Evolutionary conservation across 768 basidiomycete species (phyloP), one percentile per base, ranked within the genome.

Genomic region (Hydnum rufescens): DNA sequence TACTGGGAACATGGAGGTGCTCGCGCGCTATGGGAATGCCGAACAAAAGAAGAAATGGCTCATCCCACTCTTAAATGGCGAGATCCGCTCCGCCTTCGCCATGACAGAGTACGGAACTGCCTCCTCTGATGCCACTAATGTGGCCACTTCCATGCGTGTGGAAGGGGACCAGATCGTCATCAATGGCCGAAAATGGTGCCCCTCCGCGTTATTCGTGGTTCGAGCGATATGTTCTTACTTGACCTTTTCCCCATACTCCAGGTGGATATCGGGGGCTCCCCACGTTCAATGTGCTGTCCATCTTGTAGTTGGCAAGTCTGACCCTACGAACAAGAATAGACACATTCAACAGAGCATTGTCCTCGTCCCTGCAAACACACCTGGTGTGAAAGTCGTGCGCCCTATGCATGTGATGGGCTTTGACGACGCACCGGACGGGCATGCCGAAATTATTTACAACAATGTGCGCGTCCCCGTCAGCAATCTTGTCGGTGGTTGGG

Each of bases 1-100:
- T 65, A 97, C 93, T 16, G 93, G 92, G 1, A 96, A 96, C 64
- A 96, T 96, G 90, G 92, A 99, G 86, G 89, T 99, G 22, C 71
- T 99, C 55, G 95, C 95, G 30, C 76, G 83, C 53, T 99, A 92
- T 64, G 95, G 85, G n/a, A 82, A 78, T 28, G 75, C 78, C 1
- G 85, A 77, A 56, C 95, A 99, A 61, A 87, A 96, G 65, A 73
- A 82, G 67, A 77, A 80, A 63, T 99, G 89, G 84, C 74, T 99
- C 4, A 58, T 73, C 25, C 90, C 90, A 19, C 70, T 99, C 22
- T 68, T 97, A 51, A 82, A 87, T 53, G 95, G 93, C 43, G 80
- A 93, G 67, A 96, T 87, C 55, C 80, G 95, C 32, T 88, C 84
- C 18, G 80, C 90, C 4, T 99, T 99, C 61, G 74, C 90, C 42